Evolutionary conservation across 768 basidiomycete genomes (phyloP).

Genomic region (Dioszegia crocea): DNA sequence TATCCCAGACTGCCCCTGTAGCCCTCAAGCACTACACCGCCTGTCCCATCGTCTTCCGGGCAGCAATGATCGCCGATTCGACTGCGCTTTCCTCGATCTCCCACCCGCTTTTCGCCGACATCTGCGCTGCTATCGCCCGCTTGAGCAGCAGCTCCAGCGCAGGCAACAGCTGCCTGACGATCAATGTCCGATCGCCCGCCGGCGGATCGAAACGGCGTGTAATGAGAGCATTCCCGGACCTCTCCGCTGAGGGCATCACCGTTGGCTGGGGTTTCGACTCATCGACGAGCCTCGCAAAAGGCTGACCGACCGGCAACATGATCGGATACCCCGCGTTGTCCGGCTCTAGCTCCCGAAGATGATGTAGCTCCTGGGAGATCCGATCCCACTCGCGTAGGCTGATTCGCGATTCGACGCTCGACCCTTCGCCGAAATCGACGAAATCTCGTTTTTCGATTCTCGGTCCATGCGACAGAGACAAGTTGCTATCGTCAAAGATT

Average conservation of each 20-base stretch:
- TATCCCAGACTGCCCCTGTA: too few species aligned
- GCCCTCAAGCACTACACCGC: too few species aligned
- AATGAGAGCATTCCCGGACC: background rate
- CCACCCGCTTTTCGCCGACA: background rate
- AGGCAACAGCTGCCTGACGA: background rate
- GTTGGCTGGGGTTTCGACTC: background rate
- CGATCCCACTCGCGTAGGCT: conserved; percentile 4
- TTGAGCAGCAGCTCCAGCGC: background rate
- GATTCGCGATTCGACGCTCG: background rate
- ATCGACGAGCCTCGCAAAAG: background rate
- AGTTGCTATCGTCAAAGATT: background rate
- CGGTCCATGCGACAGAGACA: background rate
- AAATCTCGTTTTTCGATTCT: background rate
- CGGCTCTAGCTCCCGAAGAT: background rate
- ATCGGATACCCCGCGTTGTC: background rate
- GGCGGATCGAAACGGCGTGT: background rate
- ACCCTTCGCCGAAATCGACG: background rate
- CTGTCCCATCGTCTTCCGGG: background rate
- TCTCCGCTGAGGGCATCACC: background rate
- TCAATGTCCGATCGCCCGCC: background rate
- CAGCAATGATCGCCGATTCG: background rate
- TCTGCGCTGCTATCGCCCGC: background rate
- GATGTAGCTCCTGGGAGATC: conserved; percentile 4
- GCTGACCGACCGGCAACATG: background rate
- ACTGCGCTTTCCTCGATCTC: background rate